phyloP scores from a whole-genome alignment of 257 asterid species.

The Penstemon davidsonii region DNA sequence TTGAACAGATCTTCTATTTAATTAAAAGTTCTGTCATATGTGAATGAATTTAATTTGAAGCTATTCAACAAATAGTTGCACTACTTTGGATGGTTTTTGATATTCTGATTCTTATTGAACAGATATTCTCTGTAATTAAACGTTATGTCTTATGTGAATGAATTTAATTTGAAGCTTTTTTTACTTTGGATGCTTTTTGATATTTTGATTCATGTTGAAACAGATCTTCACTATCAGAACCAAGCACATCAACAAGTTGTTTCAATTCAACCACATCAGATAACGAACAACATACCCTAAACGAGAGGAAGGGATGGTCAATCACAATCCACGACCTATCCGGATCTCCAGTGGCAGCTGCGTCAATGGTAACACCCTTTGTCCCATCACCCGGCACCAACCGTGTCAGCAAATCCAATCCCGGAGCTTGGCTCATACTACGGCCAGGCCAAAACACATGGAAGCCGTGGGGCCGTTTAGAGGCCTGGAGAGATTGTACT shows the following conservation, averaged over 20 bases:
- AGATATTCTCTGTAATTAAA: slow-evolving; percentile 27
- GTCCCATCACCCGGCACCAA: slow-evolving; percentile 85
- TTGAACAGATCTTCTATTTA: slow-evolving; percentile 36
- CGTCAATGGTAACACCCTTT: slow-evolving; percentile 96
- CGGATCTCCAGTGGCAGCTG: slow-evolving; percentile 94
- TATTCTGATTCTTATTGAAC: slow-evolving; percentile 27
- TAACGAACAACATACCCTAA: slow-evolving; percentile 28
- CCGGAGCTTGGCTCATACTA: slow-evolving; percentile 98
- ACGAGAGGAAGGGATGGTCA: slow-evolving; percentile 97
- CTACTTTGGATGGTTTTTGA: slow-evolving; percentile 21
- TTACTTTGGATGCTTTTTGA: slow-evolving; percentile 20
- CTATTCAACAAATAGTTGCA: too few relatives aligned
- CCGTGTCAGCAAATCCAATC: slow-evolving; percentile 76
- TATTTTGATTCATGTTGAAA: slow-evolving; percentile 16
- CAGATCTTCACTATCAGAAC: slow-evolving; percentile 62
- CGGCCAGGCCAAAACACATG: slow-evolving; percentile 81
- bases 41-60: too few relatives aligned
- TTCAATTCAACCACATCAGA: slow-evolving; percentile 40
- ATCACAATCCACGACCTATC: slow-evolving; percentile 92
- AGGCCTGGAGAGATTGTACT: slow-evolving; percentile 74
- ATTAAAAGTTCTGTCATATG: too few relatives aligned
- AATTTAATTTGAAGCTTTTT: too few relatives aligned
- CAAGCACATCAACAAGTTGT: slow-evolving; percentile 67
- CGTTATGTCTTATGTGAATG: too few relatives aligned
- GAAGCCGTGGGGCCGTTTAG: slow-evolving; percentile 98